Evolutionary conservation across 1,284 basidiomycete genomes (phyloP), one percentile per base, ranked within the genome.

Genomic region (Ceraceosorus guamensis): DNA sequence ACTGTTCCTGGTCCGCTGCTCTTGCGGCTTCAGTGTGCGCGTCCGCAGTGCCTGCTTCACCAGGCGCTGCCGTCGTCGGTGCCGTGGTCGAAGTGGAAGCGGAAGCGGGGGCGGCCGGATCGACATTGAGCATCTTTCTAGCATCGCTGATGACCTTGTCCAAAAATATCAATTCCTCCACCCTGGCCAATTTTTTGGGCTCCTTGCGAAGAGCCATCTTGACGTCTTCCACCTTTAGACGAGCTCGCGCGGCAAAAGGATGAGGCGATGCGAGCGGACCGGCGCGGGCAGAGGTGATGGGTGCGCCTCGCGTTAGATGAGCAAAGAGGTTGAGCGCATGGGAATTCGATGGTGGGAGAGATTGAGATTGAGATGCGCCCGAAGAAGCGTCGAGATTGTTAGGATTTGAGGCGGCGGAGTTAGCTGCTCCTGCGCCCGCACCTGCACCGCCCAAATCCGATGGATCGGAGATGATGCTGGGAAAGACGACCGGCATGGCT

Each of bases 101-200:
- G 24, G 24, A 24, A 24, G 24, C 24, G 24, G 24, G 24, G 24
- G 24, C 24, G 24, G 24, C 24, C 24, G 24, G 24, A 24, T 24
- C 24, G 41, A 32, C 35, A 16, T 52, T 35, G 32, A 59, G 45
- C 4, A 68, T 67, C 32, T 67, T 63, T 33, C 67, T 65, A 6
- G 73, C 71, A 50, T 70, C 68, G 13, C 61, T 69, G 47, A 75
- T 72, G 48, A 71, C 66, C 50, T 68, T 71, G 51, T 75, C 73
- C 2, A 72, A 61, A 45, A 72, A 75, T n/a, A 75, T 49, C 16
- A 75, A 61, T 62, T 75, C 71, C 52, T 75, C 71, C 53, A 73
- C 56, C 54, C 73, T 60, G 3, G 62, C 67, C 6, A 71, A 62
- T 52, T 73, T 70, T 50, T 75, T 75, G 14, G 59, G 66, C 16